phyloP scores from a whole-genome alignment of 2,329 filamentous ascomycete genomes.

The Thelonectria olida region DNA sequence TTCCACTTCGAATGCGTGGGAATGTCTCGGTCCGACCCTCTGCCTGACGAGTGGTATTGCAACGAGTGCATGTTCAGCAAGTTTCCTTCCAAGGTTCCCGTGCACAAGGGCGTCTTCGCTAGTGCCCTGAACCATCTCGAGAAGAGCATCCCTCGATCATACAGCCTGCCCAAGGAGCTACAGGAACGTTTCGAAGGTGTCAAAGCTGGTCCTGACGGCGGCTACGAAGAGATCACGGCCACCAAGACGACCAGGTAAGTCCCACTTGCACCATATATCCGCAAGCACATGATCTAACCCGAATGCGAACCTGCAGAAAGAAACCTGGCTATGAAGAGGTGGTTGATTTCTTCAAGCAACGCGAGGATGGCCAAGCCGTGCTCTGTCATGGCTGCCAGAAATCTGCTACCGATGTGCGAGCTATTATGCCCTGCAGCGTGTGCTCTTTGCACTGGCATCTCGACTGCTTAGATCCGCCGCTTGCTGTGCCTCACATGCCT shows the following conservation, averaged over 20 bases:
- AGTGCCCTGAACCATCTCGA: constrained; percentile 72
- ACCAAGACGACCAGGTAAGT: constrained; percentile 73
- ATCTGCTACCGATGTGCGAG: constrained; percentile 66
- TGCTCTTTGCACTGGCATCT: constrained; percentile 89
- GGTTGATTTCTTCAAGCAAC: constrained; percentile 73
- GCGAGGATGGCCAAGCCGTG: constrained; percentile 80
- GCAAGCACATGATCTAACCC: not conserved
- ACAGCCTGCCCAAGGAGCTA: constrained; percentile 74
- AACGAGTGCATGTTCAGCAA: constrained; percentile 70
- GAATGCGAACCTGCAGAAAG: constrained; percentile 49
- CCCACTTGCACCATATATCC: not conserved
- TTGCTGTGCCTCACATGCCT: constrained; percentile 79
- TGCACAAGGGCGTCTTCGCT: constrained; percentile 66
- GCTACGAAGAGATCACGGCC: constrained; percentile 76
- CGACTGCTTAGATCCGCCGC: constrained; percentile 87
- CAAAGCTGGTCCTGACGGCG: constrained; percentile 77
- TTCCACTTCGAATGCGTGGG: constrained; percentile 93
- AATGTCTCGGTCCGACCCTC: constrained; percentile 74
- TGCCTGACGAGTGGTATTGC: constrained; percentile 87
- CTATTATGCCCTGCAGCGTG: constrained; percentile 86
- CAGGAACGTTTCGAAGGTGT: constrained; percentile 85
- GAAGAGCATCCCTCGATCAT: constrained; percentile 75
- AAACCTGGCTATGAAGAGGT: constrained; percentile 67
- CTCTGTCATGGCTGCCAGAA: constrained; percentile 81
- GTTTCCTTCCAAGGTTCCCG: constrained; percentile 55